A percentile compares a stretch with the other conserved stretches of the same genome.
Evolutionary conservation across 306 rosid genomes (phyloP).

Genomic region (Cicer judaicum): DNA sequence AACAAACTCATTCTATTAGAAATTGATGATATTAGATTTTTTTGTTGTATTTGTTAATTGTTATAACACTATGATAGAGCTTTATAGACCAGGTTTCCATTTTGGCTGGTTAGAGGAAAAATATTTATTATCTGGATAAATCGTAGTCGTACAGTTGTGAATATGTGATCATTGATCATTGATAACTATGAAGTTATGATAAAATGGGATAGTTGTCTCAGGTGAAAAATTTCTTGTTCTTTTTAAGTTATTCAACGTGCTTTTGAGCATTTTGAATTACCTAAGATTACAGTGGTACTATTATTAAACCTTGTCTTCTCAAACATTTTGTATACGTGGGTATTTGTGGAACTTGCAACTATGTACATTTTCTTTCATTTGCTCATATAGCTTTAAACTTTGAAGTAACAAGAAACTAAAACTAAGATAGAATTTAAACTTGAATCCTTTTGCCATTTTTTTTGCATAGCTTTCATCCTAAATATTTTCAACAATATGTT

Average conservation of each 20-base stretch:
- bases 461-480: conserved; percentile 10
- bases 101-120: too few relatives aligned
- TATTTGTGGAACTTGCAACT: conserved; percentile 10
- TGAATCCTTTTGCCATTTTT: neutral
- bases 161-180: too few relatives aligned
- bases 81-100: too few relatives aligned
- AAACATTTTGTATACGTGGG: neutral
- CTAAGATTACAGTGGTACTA: neutral
- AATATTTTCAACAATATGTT: conserved; percentile 12
- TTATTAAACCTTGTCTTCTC: conserved; percentile 9
- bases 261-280: conserved; percentile 24
- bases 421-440: conserved; percentile 11
- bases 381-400: neutral
- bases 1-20: conserved; percentile 13
- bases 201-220: neutral
- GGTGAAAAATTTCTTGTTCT: conserved; percentile 8
- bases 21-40: conserved; percentile 17
- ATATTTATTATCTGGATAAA: too few relatives aligned
- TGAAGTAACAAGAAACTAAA: neutral
- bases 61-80: too few relatives aligned
- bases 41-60: neutral
- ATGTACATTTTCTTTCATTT: conserved; percentile 24
- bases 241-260: neutral
- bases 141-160: too few relatives aligned
- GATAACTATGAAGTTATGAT: too few relatives aligned